Base-by-base conservation (phyloP, 2,329 filamentous ascomycete species). In the Ascocoryne sarcoides region DNA sequence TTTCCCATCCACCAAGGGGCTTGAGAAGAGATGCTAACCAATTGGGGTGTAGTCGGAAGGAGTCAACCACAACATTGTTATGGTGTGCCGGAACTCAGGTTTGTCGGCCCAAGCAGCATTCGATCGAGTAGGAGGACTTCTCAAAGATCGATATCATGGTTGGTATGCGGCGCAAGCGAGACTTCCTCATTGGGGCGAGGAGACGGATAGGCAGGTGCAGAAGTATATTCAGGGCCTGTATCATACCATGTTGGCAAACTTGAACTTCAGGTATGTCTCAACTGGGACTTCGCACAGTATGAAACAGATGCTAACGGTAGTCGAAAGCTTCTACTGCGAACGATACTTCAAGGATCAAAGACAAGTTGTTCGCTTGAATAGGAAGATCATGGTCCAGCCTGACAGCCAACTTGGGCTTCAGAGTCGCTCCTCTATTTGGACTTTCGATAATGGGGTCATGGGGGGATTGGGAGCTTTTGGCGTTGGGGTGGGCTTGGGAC, bases 41-140 rank as follows among this genome's bases (percentile, higher is more conserved):
- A n/a, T n/a, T n/a, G n/a, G n/a, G n/a, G n/a, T n/a, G 9, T 18
- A 39, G 29, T 20, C 37, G 4, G 38, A 40, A 31, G 38, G 38
- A 3, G 38, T 40, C 4, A n/a, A 18, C 4, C 38, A 40, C 21
- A 40, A 36, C 32, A 9, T 40, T 10, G 18, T 40, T 4, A 36
- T 21, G 4, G 32, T 40, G 9, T 17, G 26, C 23, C 7, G 38
- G 1, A 19, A 10, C 10, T 19, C 14, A 1, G 40, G 36, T 10
- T 7, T 39, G 19, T 26, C 20, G 3, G 32, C 30, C 4, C 40
- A 43, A 39, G 19, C 3, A 9, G 40, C 40, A 2, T 43, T 43
- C 14, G 30, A 39, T 23, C 4, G 4, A 2, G 21, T 28, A 3
- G 40, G 29, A 16, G 23, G 10, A 14, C 10, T 43, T 4, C 21